These are phyloP conservation scores for Colletotrichum sp. DNA, from an alignment of 2,329 filamentous ascomycete genomes.

Conservation along the genomic window DNA sequence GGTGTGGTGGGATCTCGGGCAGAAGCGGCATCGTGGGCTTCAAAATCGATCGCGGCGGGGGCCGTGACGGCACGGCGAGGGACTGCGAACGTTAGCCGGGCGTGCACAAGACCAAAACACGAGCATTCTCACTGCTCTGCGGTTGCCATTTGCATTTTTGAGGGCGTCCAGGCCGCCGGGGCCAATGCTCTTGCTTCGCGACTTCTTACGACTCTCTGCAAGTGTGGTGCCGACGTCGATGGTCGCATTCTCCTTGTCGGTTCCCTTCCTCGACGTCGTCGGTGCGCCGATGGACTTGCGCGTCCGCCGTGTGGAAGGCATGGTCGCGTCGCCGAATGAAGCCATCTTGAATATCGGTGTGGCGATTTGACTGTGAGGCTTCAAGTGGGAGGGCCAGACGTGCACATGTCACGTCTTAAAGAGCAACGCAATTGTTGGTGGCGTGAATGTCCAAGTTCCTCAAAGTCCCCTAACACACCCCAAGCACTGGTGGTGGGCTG, in stretches of 20 bases:
- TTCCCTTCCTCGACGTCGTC: slow-evolving; percentile 16
- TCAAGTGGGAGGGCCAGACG: neutral
- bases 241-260: slow-evolving; percentile 81
- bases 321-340: slow-evolving; percentile 47
- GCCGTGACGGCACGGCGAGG: slow-evolving; percentile 55
- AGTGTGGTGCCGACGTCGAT: slow-evolving; percentile 64
- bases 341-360: slow-evolving; percentile 36
- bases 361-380: neutral
- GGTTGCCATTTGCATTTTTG: slow-evolving; percentile 76
- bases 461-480: slow-evolving; percentile 14
- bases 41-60: slow-evolving; percentile 73
- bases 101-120: neutral
- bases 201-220: slow-evolving; percentile 67
- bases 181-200: slow-evolving; percentile 93
- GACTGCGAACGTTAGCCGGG: slow-evolving; percentile 47
- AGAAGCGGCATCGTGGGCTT: slow-evolving; percentile 76
- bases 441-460: slow-evolving; percentile 23
- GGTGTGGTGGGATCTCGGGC: slow-evolving; percentile 70
- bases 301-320: slow-evolving; percentile 61
- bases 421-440: slow-evolving; percentile 17
- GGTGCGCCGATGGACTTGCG: slow-evolving; percentile 72
- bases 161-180: slow-evolving; percentile 87
- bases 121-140: slow-evolving; percentile 69
- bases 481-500: slow-evolving; percentile 18
- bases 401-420: slow-evolving; percentile 19